A percentile compares a stretch with the other conserved stretches of the same genome.
Evolutionary conservation across 768 basidiomycete species (phyloP).

Genomic region (Russula compacta): DNA sequence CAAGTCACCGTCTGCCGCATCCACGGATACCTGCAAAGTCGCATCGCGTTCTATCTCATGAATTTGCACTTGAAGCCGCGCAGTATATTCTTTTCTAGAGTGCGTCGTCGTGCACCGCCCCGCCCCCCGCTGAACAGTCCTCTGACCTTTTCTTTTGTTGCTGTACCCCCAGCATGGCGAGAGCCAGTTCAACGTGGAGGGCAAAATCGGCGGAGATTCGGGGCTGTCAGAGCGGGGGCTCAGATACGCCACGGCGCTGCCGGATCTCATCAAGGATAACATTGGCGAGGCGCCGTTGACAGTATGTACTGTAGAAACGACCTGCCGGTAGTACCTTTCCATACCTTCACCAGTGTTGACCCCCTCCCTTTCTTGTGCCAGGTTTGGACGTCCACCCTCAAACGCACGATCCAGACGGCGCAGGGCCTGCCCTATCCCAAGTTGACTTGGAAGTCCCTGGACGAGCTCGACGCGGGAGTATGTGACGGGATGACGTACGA

Average conservation of each 20-base stretch:
- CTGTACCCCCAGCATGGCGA: constrained; percentile 99
- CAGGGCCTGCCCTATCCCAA: constrained; percentile 76
- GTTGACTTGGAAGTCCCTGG: constrained; percentile 96
- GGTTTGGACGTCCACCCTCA: constrained; percentile 99
- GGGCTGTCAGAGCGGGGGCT: constrained; percentile 74
- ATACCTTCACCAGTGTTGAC: not conserved
- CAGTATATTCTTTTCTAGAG: constrained; percentile 92
- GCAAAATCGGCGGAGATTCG: constrained; percentile 98
- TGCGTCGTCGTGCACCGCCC: constrained; percentile 35
- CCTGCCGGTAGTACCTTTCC: not conserved
- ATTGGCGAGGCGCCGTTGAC: constrained; percentile 85
- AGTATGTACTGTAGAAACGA: constrained; percentile 29
- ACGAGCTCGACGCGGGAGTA: constrained; percentile 97
- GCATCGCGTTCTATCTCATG: constrained; percentile 98
- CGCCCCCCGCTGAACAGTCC: not conserved
- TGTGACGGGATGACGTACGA: constrained; percentile 99
- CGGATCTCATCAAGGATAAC: constrained; percentile 79
- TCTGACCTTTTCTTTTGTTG: constrained; percentile 7
- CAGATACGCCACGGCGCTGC: constrained; percentile 79
- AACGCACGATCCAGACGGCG: constrained; percentile 87
- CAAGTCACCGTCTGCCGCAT: constrained; percentile 82
- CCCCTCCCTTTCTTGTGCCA: constrained; percentile 26
- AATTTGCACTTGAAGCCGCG: constrained; percentile 95
- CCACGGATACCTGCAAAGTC: constrained; percentile 91
- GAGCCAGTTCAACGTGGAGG: constrained; percentile 92